Base-by-base conservation (phyloP, 208 protist genomes). In the Chromosphaera perkinsii region DNA sequence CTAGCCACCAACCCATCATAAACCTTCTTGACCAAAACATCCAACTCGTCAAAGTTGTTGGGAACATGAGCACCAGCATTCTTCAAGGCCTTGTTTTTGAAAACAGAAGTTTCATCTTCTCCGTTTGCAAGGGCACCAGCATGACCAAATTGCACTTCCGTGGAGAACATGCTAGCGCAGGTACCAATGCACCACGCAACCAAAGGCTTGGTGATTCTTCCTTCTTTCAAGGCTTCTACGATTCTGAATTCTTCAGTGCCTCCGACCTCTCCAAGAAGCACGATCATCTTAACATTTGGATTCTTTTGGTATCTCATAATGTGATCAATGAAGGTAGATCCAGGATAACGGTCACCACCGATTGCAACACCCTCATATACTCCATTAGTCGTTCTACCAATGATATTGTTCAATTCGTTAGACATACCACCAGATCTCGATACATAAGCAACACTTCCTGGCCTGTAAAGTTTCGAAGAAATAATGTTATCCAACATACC, bases 361-460 rank as follows among this genome's bases (percentile, higher is more conserved):
- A 91, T 87, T 29, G 87, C 83, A 4, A 91, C 73, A 55, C 87
- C 86, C 56, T 91, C 84, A 57, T 79, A 89, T 17, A 91, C 79
- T 52, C 83, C 84, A 66, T 90, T 74, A 3, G 86, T 88, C 51
- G 32, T 75, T 24, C 83, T 74, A 10, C 78, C 79, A 20, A 91
- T 59, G 26, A 92, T 82, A 78, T 91, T 91, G 77, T 90, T 86
- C 60, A 91, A 70, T 68, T 92, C 88, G 75, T 92, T 92, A 0
- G 82, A 86, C 54, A 92, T 66, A 61, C 87, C 87, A 33, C 84
- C 83, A 22, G 77, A 88, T 35, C 81, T 64, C 17, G 81, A 85
- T 20, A 92, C 88, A 45, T 86, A 90, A 3, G 72, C 87, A n/a
- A 91, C 85, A 27, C 51, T 78, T 37, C 87, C 87, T 1, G 87